Percentiles rank a stretch among this genome's conserved stretches.
Evolutionary conservation across 2,329 filamentous ascomycete species (phyloP).

Genomic region (Dactylellina sp.): DNA sequence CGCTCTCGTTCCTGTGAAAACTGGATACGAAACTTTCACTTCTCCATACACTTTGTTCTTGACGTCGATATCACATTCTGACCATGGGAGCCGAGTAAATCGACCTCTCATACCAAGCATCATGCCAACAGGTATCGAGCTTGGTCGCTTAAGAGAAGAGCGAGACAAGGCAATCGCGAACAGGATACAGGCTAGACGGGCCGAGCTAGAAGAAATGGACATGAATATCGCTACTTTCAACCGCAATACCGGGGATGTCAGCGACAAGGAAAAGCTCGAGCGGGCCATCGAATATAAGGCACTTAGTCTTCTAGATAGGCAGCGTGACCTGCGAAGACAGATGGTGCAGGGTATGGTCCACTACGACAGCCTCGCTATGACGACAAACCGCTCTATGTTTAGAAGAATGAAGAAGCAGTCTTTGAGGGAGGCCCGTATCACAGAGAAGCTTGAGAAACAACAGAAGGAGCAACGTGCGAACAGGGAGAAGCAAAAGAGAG

Average conservation of each 20-base stretch:
- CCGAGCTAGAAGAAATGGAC: conserved; percentile 80
- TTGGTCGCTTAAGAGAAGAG: conserved; percentile 85
- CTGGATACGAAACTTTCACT: conserved; percentile 78
- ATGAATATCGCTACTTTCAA: conserved; percentile 71
- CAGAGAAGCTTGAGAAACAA: conserved; percentile 98
- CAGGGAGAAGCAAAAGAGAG: conserved; percentile 97
- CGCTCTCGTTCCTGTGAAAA: conserved; percentile 61
- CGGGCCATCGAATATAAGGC: conserved; percentile 96
- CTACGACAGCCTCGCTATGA: conserved; percentile 96
- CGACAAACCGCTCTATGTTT: conserved; percentile 89
- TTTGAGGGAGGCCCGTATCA: conserved; percentile 92
- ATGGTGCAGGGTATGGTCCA: conserved; percentile 93
- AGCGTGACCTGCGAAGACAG: conserved; percentile 84
- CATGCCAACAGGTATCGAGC: conserved; percentile 87
- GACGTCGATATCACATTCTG: conserved; percentile 78
- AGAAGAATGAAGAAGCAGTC: conserved; percentile 98
- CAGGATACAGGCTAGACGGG: conserved; percentile 84
- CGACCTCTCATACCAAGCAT: conserved; percentile 86
- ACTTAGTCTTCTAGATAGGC: conserved; percentile 86
- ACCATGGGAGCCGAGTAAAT: conserved; percentile 80
- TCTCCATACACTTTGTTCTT: conserved; percentile 74
- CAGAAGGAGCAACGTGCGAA: conserved; percentile 95
- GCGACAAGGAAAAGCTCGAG: conserved; percentile 83
- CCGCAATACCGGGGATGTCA: conserved; percentile 11
- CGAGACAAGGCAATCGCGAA: conserved; percentile 90